phyloP scores from a whole-genome alignment of 1,139 yeast genomes.

The Arxiozyma bovina region DNA sequence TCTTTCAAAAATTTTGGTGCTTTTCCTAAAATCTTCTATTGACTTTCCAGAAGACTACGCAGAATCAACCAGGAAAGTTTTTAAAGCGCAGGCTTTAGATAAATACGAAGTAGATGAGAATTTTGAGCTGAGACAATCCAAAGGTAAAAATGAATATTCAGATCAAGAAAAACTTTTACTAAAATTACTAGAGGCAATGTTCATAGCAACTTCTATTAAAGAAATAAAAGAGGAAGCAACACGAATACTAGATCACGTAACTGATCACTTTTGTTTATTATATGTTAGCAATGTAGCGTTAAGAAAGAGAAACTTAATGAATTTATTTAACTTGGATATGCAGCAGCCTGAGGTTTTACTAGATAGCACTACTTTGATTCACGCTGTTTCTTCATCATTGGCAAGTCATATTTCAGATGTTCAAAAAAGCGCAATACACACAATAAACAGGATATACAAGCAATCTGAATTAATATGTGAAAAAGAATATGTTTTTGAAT shows the following conservation, averaged over 20 bases:
- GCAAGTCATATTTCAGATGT: slow-evolving; percentile 70
- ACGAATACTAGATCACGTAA: slow-evolving; percentile 51
- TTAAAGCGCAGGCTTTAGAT: slow-evolving; percentile 3
- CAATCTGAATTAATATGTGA: slow-evolving; percentile 66
- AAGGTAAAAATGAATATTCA: slow-evolving; percentile 43
- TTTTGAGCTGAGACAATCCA: slow-evolving; percentile 33
- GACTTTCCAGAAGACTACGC: slow-evolving; percentile 53
- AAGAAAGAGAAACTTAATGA: slow-evolving; percentile 59
- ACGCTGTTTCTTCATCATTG: slow-evolving; percentile 70
- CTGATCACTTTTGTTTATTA: slow-evolving; percentile 71
- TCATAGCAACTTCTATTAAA: slow-evolving; percentile 66
- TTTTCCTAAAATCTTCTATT: slow-evolving; percentile 55
- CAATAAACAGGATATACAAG: slow-evolving; percentile 53
- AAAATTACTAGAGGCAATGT: slow-evolving; percentile 58
- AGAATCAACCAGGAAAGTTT: slow-evolving; percentile 37
- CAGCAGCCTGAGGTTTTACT: slow-evolving; percentile 69
- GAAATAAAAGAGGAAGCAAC: slow-evolving; percentile 67
- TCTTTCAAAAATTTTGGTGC: slow-evolving; percentile 53
- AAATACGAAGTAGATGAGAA: slow-evolving; percentile 7
- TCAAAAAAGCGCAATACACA: slow-evolving; percentile 58
- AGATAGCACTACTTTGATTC: slow-evolving; percentile 61
- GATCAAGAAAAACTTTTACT: slow-evolving; percentile 43
- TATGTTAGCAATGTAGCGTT: slow-evolving; percentile 67
- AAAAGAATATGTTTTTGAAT: slow-evolving; percentile 54
- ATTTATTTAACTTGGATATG: slow-evolving; percentile 67